A percentile compares a stretch with the other conserved stretches of the same genome.
phyloP scores from a whole-genome alignment of 2,329 filamentous ascomycete species.

The Cladosporium cucumerinum region DNA sequence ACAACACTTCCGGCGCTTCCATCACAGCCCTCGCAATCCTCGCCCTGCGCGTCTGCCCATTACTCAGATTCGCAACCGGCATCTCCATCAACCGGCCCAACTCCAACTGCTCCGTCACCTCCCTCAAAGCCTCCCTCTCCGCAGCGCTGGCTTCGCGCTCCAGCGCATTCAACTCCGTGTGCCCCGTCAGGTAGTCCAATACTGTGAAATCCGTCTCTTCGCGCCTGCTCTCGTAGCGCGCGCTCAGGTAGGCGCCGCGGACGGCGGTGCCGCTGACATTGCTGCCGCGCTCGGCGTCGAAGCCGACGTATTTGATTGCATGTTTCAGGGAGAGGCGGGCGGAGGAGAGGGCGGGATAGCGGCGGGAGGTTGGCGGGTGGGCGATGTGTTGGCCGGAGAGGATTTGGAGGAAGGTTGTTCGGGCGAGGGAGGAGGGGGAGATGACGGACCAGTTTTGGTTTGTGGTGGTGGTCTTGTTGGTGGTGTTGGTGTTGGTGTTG shows the following conservation, averaged over 20 bases:
- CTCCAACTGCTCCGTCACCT: slow-evolving; percentile 67
- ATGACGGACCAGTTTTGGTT: slow-evolving; percentile 77
- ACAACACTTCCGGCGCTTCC: slow-evolving; percentile 70
- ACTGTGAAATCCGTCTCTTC: slow-evolving; percentile 88
- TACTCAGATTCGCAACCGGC: slow-evolving; percentile 85
- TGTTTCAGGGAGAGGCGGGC: slow-evolving; percentile 57
- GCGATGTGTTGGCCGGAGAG: slow-evolving; percentile 73
- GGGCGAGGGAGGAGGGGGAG: slow-evolving; percentile 72
- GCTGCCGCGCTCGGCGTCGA: slow-evolving; percentile 67
- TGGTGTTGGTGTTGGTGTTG: not conserved
- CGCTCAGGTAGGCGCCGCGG: slow-evolving; percentile 78
- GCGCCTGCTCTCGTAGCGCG: slow-evolving; percentile 81
- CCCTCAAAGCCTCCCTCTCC: slow-evolving; percentile 53
- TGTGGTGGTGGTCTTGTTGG: not conserved
- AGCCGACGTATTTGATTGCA: slow-evolving; percentile 87
- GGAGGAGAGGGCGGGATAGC: slow-evolving; percentile 70
- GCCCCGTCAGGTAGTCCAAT: slow-evolving; percentile 73
- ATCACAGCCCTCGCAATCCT: slow-evolving; percentile 85
- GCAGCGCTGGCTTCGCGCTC: slow-evolving; percentile 45
- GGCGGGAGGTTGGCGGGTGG: slow-evolving; percentile 69
- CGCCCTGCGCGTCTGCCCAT: slow-evolving; percentile 84
- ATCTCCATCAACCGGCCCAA: slow-evolving; percentile 69
- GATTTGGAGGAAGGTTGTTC: slow-evolving; percentile 78
- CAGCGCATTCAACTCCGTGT: slow-evolving; percentile 76
- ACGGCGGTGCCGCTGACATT: slow-evolving; percentile 52